Evolutionary conservation across 2,329 filamentous ascomycete genomes (phyloP).

Genomic region (Beauveria caledonica): DNA sequence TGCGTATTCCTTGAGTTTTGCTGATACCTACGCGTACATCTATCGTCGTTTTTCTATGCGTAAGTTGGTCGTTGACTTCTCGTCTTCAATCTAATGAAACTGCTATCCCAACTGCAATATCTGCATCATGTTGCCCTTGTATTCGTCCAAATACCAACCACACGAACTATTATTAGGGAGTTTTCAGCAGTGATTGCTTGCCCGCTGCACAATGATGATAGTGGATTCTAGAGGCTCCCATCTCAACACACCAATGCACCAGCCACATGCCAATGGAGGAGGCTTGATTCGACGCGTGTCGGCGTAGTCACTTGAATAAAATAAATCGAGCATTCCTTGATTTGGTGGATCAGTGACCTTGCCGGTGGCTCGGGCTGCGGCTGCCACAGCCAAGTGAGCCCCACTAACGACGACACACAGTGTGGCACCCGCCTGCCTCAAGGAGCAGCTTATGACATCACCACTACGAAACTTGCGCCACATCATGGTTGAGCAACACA

Average conservation of each 20-base stretch:
- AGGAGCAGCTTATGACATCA: conserved; percentile 7
- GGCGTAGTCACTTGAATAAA: neutral
- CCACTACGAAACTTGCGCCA: neutral
- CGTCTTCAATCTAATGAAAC: no score
- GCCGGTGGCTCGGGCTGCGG: neutral
- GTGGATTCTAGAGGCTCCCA: neutral
- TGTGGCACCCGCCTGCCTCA: neutral
- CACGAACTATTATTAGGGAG: no score
- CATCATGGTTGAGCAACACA: neutral
- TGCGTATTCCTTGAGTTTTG: no score
- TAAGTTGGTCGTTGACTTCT: no score
- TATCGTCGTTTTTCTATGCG: no score
- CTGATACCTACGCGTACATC: no score
- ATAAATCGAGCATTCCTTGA: neutral
- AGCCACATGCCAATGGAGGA: neutral
- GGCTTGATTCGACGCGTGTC: neutral
- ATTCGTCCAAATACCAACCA: no score
- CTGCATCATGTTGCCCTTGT: no score
- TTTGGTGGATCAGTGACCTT: neutral
- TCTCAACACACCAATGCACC: neutral
- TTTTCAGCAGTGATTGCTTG: no score
- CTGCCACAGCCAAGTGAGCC: neutral
- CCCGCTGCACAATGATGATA: no score
- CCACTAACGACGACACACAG: neutral
- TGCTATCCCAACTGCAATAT: no score